Base-by-base conservation (phyloP, 78 protist genomes). In the Tieghemostelium lacteum region DNA sequence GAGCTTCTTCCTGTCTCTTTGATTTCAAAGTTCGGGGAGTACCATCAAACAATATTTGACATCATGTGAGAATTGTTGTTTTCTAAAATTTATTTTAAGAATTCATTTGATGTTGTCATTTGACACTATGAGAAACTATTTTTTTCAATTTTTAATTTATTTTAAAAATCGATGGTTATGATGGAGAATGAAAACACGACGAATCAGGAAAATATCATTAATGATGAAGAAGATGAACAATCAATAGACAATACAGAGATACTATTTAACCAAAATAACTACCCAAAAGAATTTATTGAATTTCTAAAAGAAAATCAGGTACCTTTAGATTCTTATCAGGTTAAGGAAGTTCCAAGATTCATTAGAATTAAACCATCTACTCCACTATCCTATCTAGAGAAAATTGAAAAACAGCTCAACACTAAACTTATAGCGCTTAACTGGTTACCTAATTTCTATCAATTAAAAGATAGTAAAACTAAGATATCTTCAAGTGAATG, bases 271-370 rank as follows among this genome's bases (percentile, higher is more conserved):
- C 19, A 66, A n/a, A 71, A 54, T 39, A 83, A 69, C 26, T 63
- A 83, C 40, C 89, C 89, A n/a, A 52, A 83, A 69, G 75, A 83
- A 12, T 83, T 83, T 60, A 58, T 83, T 4, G 78, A 83, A 17
- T 83, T 83, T 57, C 42, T 83, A 54, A 55, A 52, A 6, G 65
- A 69, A 19, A 83, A 83, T 42, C n/a, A 66, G 55, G 69, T 83
- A 29, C 89, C 89, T 8, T 40, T 69, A 2, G 89, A 83, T 60
- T 83, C 89, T n/a, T 83, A 83, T 69, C 60, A 83, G 37, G 36
- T 83, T 31, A 58, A 57, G 28, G 55, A 45, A 16, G 22, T 83
- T 29, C 89, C 89, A 20, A 39, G 89, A 37, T 83, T 83, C 49
- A 83, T 83, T 40, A n/a, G 89, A 45, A 6, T 54, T 37, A 54